Evolutionary conservation across 208 protist species (phyloP).

Genomic region (Leishmania gerbilli): DNA sequence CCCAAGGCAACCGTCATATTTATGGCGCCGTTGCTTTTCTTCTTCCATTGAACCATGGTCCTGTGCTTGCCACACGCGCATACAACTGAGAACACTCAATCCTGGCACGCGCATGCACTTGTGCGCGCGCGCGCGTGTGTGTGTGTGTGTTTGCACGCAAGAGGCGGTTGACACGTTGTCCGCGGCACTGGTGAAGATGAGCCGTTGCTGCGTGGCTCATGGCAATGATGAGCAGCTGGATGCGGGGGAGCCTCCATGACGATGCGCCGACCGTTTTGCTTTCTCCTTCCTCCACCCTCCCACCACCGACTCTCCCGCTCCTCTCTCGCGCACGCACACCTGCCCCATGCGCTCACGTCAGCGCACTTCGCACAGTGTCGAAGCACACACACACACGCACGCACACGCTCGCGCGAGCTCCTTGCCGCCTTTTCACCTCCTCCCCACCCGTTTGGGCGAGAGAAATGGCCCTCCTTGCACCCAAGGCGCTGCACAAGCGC

Average conservation of each 20-base stretch:
- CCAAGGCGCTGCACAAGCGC: conserved; percentile 46
- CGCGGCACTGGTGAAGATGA: neutral
- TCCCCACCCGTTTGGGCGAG: neutral
- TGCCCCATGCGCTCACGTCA: neutral
- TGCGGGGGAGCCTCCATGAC: neutral
- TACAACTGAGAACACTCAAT: neutral
- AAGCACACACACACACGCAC: neutral
- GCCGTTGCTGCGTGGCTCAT: neutral
- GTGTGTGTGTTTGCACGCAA: neutral
- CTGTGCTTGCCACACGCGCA: neutral
- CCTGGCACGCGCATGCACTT: neutral
- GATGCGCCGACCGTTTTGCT: neutral
- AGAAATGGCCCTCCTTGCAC: conserved; percentile 16
- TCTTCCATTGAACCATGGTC: neutral
- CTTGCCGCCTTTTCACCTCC: no score
- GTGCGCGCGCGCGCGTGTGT: neutral
- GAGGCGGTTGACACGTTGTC: neutral
- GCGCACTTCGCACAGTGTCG: neutral
- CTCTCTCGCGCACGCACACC: neutral
- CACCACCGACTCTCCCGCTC: neutral
- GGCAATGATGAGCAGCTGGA: neutral
- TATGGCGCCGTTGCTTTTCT: neutral
- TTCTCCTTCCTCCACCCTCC: neutral
- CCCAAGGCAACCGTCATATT: neutral
- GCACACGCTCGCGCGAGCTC: neutral